phyloP scores from a whole-genome alignment of 345 rosid species.

The Physaria fendleri region DNA sequence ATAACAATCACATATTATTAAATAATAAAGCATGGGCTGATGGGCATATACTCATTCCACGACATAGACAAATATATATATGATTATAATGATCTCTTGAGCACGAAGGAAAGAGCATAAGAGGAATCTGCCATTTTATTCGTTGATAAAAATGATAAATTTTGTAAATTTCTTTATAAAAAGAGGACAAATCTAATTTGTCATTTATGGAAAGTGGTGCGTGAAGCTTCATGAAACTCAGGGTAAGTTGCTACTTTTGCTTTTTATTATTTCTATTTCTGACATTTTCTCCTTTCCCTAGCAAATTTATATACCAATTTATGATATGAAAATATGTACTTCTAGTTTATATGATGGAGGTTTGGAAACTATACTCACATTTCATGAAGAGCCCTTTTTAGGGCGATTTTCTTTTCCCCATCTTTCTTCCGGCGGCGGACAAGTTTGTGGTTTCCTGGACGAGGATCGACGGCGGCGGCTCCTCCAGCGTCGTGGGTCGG shows the following conservation, averaged over 20 bases:
- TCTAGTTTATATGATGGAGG: too few relatives aligned
- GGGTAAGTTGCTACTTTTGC: constrained; percentile 28
- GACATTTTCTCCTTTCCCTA: constrained; percentile 22
- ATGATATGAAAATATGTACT: neutral
- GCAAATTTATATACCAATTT: constrained; percentile 5
- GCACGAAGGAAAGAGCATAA: constrained; percentile 24
- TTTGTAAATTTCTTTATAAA: neutral
- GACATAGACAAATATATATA: neutral
- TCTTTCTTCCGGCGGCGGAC: too few relatives aligned
- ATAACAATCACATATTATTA: neutral
- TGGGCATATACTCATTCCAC: neutral
- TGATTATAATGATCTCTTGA: constrained; percentile 1
- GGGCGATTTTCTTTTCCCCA: too few relatives aligned
- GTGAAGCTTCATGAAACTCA: constrained; percentile 26
- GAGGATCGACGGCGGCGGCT: too few relatives aligned
- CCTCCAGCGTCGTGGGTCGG: too few relatives aligned
- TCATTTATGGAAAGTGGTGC: constrained; percentile 28
- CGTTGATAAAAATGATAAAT: constrained; percentile 15
- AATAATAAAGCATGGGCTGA: neutral
- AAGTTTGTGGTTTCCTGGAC: too few relatives aligned
- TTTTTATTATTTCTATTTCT: constrained; percentile 20
- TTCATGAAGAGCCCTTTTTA: too few relatives aligned
- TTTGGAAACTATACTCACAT: too few relatives aligned
- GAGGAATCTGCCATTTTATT: constrained; percentile 21
- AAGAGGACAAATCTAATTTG: constrained; percentile 22